phyloP scores from a whole-genome alignment of 306 rosid genomes.

The Lathyrus aphaca region DNA sequence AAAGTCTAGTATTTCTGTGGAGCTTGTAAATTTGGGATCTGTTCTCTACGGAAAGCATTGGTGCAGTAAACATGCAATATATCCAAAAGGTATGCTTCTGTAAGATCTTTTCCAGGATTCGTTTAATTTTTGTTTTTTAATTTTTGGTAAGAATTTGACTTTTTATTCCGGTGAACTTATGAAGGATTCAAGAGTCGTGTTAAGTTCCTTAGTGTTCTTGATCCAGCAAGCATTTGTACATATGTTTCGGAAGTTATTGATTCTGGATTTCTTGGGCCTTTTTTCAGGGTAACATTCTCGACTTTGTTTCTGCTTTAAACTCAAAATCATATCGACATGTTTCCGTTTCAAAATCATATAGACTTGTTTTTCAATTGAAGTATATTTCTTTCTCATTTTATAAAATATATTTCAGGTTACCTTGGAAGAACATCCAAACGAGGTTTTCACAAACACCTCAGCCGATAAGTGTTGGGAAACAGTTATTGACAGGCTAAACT shows the following conservation, averaged over 20 bases:
- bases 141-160: constrained; percentile 30
- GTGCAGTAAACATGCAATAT: constrained; percentile 72
- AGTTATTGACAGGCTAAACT: constrained; percentile 55
- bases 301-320: constrained; percentile 32
- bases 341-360: constrained; percentile 28
- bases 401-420: constrained; percentile 63
- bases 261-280: constrained; percentile 82
- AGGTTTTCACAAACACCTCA: constrained; percentile 52
- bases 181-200: constrained; percentile 82
- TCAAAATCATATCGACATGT: constrained; percentile 21
- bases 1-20: constrained; percentile 42
- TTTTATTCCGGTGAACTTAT: constrained; percentile 39
- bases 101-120: constrained; percentile 8
- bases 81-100: constrained; percentile 75
- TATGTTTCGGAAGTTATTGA: constrained; percentile 81
- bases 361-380: constrained; percentile 30
- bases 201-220: constrained; percentile 62
- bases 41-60: constrained; percentile 63
- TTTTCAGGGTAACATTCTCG: constrained; percentile 67
- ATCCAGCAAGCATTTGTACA: constrained; percentile 62
- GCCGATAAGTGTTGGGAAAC: constrained; percentile 74
- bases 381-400: constrained; percentile 3
- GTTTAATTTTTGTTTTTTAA: background rate
- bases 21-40: constrained; percentile 64
- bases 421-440: constrained; percentile 65